Evolutionary conservation across 164 flowering plant species (phyloP).

Genomic region (Stephania cephalantha): DNA sequence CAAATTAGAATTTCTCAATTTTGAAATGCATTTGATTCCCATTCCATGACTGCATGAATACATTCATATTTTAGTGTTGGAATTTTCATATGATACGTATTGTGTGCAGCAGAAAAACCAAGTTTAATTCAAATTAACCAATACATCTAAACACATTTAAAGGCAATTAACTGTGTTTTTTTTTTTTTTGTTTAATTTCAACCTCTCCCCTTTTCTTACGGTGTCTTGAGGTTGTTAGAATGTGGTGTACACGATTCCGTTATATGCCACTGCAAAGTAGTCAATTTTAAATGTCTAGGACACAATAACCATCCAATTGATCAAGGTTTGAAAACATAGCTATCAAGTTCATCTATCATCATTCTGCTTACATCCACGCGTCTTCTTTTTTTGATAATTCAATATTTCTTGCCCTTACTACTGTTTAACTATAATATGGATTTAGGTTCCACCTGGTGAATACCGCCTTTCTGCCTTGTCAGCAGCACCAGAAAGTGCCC

Average conservation of each 20-base stretch:
- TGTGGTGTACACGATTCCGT: background rate
- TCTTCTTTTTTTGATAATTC: background rate
- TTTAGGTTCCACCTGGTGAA: conserved; percentile 82
- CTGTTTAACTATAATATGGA: conserved; percentile 8
- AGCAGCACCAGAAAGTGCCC: conserved; percentile 46
- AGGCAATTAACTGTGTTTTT: background rate
- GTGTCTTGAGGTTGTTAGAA: background rate
- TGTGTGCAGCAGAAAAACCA: background rate
- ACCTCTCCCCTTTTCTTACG: too few species aligned
- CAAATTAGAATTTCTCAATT: too few species aligned
- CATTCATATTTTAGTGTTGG: background rate
- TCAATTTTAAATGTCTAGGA: background rate
- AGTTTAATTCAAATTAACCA: background rate
- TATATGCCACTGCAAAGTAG: background rate
- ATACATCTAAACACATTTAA: background rate
- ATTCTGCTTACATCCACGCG: background rate
- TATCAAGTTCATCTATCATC: background rate
- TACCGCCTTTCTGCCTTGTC: conserved; percentile 82
- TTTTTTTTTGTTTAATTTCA: too few species aligned
- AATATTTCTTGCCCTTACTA: background rate
- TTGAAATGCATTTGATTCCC: background rate
- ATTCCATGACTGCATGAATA: background rate
- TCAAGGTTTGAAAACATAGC: background rate
- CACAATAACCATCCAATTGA: background rate
- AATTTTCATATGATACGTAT: background rate